These are phyloP conservation scores for Candida khao-thaluensis DNA, from an alignment of 805 yeast species.

Conservation along the genomic window DNA sequence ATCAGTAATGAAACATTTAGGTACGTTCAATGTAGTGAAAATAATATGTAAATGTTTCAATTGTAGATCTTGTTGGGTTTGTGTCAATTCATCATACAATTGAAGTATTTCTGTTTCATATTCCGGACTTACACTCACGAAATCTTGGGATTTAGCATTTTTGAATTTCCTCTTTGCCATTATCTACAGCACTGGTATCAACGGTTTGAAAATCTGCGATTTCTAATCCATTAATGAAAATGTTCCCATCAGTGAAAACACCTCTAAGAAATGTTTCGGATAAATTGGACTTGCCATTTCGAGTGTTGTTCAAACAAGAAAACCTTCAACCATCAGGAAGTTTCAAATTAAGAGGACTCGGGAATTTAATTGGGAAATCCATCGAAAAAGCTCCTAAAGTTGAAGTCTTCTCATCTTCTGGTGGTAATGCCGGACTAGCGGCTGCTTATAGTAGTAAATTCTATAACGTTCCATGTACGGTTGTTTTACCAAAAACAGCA, in stretches of 20 bases:
- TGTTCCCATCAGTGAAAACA: slow-evolving; percentile 30
- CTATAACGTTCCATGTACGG: slow-evolving; percentile 27
- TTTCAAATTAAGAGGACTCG: slow-evolving; percentile 57
- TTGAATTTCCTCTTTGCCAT: slow-evolving; percentile 10
- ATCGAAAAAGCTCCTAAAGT: slow-evolving; percentile 26
- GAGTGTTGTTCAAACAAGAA: slow-evolving; percentile 49
- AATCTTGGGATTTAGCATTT: slow-evolving; percentile 11
- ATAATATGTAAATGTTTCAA: slow-evolving; percentile 26
- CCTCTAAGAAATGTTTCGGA: slow-evolving; percentile 39
- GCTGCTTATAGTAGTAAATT: slow-evolving; percentile 28
- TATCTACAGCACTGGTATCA: neutral
- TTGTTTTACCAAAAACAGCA: slow-evolving; percentile 26
- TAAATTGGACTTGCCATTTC: slow-evolving; percentile 29
- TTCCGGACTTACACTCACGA: slow-evolving; percentile 17
- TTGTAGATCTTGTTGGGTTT: slow-evolving; percentile 25
- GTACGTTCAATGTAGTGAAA: slow-evolving; percentile 27
- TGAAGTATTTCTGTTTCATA: slow-evolving; percentile 38
- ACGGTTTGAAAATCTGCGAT: neutral
- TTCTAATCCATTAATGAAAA: neutral
- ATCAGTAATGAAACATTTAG: slow-evolving; percentile 32
- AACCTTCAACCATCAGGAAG: slow-evolving; percentile 56
- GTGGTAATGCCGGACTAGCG: slow-evolving; percentile 39
- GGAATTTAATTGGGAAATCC: slow-evolving; percentile 41
- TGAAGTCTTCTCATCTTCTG: slow-evolving; percentile 28
- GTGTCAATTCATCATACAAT: slow-evolving; percentile 25